Base-by-base conservation (phyloP, 805 yeast species). In the Candida verbasci region DNA sequence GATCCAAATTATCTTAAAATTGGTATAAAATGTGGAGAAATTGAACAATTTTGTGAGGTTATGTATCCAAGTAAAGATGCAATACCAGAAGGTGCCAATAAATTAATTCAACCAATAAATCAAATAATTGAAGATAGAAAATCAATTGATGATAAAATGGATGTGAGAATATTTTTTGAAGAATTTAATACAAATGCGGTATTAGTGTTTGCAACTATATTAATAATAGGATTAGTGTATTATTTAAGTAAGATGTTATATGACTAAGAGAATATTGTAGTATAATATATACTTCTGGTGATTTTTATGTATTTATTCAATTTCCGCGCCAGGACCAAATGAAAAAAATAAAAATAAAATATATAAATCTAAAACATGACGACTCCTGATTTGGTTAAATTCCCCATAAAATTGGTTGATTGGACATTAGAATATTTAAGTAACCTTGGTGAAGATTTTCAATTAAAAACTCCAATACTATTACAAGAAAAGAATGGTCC, bases 1-100 rank as follows among this genome's bases (percentile, higher is more conserved):
- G 97, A 91, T 65, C 95, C 95, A 44, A 83, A 83, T 64, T 91
- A 86, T 61, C 68, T 89, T 52, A 75, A 79, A 42, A 76, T 93
- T 47, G 95, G 94, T 49, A 77, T 86, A 46, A 76, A 78, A 45
- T 84, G 95, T 58, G 96, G 93, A 36, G 83, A 85, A 59, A 78
- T 93, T 45, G 95, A 87, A 53, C 95, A 86, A 65, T 83, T 78
- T 60, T 80, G 91, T 50, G 96, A 91, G 56, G 68, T 70, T 34
- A 70, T 84, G 74, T 78, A 79, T 55, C 93, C 89, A 44, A 48
- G 58, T 24, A 52, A 58, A 23, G 58, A 58, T 10, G 68, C 81
- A 38, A 53, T 80, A 35, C 89, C 89, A 29, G 37, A 43, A 9
- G 81, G 82, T 15, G 74, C 71, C 27, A 59, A 56, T 16, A 49